Conservation (phyloP, 2,329 filamentous ascomycete species). For the Penicillium sclerotigenum region DNA sequence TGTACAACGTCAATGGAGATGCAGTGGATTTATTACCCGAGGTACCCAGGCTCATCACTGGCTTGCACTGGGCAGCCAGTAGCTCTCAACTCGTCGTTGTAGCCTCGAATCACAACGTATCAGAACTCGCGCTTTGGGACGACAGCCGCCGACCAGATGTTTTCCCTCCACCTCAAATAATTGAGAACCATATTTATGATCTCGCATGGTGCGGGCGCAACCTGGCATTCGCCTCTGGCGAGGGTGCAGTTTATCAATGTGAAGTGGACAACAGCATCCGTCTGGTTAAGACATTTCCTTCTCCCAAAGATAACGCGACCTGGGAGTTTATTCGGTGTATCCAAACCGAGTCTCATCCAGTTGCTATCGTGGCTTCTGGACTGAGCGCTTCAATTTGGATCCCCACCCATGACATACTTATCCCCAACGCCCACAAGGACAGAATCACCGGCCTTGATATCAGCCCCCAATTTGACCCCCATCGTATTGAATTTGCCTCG, state of each 20-base stretch:
- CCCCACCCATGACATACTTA: constrained; percentile 43
- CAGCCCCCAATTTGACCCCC: constrained; percentile 33
- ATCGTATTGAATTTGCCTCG: constrained; percentile 41
- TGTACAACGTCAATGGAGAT: constrained; percentile 45
- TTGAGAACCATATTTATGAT: constrained; percentile 43
- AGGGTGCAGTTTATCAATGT: constrained; percentile 41
- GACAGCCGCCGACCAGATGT: constrained; percentile 37
- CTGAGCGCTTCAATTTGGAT: constrained; percentile 43
- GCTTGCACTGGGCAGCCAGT: constrained; percentile 42
- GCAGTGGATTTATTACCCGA: constrained; percentile 46
- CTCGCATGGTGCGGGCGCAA: constrained; percentile 41
- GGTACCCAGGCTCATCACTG: constrained; percentile 44
- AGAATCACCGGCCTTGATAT: constrained; percentile 46
- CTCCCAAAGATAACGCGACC: constrained; percentile 27
- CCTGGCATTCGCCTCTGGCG: constrained; percentile 41
- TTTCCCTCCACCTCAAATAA: constrained; percentile 35
- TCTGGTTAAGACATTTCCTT: constrained; percentile 35
- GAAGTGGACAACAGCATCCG: constrained; percentile 39
- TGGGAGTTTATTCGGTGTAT: constrained; percentile 45
- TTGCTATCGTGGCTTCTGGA: constrained; percentile 42
- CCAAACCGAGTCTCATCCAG: constrained; percentile 26
- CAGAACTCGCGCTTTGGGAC: constrained; percentile 47
- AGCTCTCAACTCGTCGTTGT: constrained; percentile 43
- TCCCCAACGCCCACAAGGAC: constrained; percentile 41
- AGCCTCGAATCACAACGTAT: constrained; percentile 42